Evolutionary conservation across 1,284 basidiomycete genomes (phyloP), one percentile per base, ranked within the genome.

Genomic region (Fomitopsis betulina): DNA sequence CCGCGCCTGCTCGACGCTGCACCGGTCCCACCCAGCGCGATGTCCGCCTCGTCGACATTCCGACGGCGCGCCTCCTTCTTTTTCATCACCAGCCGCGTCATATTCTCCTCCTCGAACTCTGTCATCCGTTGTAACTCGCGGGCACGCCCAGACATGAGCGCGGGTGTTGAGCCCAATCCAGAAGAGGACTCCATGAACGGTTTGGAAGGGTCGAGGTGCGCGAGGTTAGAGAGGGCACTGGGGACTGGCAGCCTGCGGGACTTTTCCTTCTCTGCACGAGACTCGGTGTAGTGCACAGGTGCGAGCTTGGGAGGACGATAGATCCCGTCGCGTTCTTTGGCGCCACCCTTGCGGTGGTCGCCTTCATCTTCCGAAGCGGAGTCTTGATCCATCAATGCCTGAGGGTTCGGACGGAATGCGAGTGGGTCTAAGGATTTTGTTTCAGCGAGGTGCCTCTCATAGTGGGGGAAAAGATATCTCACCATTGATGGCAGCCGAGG

Each of bases 61-160:
- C 96, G 80, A 57, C 87, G 79, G 69, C 82, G 85, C 21, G 84
- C 83, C 56, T 98, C 96, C 69, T 87, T 89, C 81, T 98, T 98
- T 72, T 89, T 92, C 82, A 95, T 90, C 60, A 96, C 83, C 57
- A 98, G 72, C 57, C 96, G 86, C 30, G 91, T 94, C 77, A 98
- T 95, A 73, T 98, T 96, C 56, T 94, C 93, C 73, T 98, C 96
- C 75, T 99, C 96, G 73, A 93, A 99, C 63, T 94, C 90, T 55
- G 85, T 85, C 77, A 98, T 88, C 13, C 89, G 84, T 65, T 87
- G 84, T 60, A 98, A 79, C 62, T 93, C 87, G 37, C 85, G 81
- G 9, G 90, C 91, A 25, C 93, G 87, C 21, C 81, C 78, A 1
- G 87, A 89, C 43, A 73, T 74, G 15, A 83, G 77, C 56, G 78